These are phyloP conservation scores for Boeremia exigua DNA, from an alignment of 2,329 filamentous ascomycete genomes.

Conservation along the genomic window DNA sequence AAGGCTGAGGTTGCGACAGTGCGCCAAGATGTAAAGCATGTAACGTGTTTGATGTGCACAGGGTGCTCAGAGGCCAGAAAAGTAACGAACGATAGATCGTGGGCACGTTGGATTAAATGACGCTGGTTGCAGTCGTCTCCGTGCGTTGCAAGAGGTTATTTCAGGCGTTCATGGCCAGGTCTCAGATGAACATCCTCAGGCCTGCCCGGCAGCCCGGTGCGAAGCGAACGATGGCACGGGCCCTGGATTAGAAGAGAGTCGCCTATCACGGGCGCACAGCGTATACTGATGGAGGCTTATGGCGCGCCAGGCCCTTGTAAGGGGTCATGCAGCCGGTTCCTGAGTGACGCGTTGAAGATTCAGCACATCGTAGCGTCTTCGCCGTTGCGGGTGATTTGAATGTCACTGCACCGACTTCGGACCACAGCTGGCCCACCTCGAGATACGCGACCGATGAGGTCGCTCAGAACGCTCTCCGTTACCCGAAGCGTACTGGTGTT, in stretches of 20 bases:
- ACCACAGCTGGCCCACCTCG: constrained; percentile 1
- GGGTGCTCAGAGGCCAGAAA: constrained; percentile 12
- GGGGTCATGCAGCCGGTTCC: constrained; percentile 40
- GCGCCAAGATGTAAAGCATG: constrained; percentile 35
- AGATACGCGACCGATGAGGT: neutral
- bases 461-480: constrained; percentile 1
- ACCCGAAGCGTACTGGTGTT: neutral
- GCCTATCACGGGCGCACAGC: constrained; percentile 32
- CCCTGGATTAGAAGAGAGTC: constrained; percentile 16
- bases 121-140: constrained; percentile 1
- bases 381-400: constrained; percentile 10
- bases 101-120: neutral
- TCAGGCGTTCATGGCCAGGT: neutral
- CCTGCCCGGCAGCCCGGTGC: constrained; percentile 16
- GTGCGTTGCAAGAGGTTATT: constrained; percentile 2
- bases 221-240: constrained; percentile 25
- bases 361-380: constrained; percentile 8
- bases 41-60: constrained; percentile 37
- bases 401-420: constrained; percentile 18
- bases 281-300: constrained; percentile 21
- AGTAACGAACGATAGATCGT: constrained; percentile 8
- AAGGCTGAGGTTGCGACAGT: constrained; percentile 41
- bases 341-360: constrained; percentile 40
- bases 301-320: constrained; percentile 36
- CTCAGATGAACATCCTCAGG: constrained; percentile 5